phyloP scores from a whole-genome alignment of 306 rosid species.

The Pyrus betulifolia region DNA sequence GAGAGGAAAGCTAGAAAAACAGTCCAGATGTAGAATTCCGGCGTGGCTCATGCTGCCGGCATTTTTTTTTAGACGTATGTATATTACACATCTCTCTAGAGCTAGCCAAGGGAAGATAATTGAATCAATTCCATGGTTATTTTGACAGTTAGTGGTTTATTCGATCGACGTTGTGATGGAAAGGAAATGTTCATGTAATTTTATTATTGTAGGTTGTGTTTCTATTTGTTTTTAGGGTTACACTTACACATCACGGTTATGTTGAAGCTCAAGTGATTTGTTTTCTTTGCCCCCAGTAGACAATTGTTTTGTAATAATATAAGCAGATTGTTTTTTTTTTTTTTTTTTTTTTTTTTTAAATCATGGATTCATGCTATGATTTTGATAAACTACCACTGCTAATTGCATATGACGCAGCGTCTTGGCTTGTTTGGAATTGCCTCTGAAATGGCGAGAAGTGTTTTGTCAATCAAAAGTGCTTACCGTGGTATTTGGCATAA shows the following conservation, averaged over 20 bases:
- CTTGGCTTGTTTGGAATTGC: too few relatives aligned
- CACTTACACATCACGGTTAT: neutral
- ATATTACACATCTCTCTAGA: constrained; percentile 22
- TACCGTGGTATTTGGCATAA: too few relatives aligned
- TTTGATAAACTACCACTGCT: too few relatives aligned
- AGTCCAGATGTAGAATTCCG: constrained; percentile 25
- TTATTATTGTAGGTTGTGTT: constrained; percentile 12
- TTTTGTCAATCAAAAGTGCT: too few relatives aligned
- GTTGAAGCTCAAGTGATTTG: neutral
- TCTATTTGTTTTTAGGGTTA: neutral
- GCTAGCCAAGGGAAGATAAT: constrained; percentile 17
- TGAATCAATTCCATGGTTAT: constrained; percentile 23
- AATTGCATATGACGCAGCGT: too few relatives aligned
- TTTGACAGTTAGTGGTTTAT: constrained; percentile 19
- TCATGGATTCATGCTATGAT: neutral
- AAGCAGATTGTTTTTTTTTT: neutral
- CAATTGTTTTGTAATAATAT: neutral
- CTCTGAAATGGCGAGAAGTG: too few relatives aligned
- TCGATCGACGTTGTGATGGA: constrained; percentile 9
- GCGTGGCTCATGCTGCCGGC: constrained; percentile 15
- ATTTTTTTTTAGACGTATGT: constrained; percentile 20
- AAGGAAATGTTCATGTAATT: constrained; percentile 15
- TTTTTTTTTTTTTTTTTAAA: too few relatives aligned
- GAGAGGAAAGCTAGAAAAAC: constrained; percentile 16
- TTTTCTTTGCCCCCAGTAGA: neutral